Evolutionary conservation across 306 rosid species (phyloP).

Genomic region (Abrus precatorius): DNA sequence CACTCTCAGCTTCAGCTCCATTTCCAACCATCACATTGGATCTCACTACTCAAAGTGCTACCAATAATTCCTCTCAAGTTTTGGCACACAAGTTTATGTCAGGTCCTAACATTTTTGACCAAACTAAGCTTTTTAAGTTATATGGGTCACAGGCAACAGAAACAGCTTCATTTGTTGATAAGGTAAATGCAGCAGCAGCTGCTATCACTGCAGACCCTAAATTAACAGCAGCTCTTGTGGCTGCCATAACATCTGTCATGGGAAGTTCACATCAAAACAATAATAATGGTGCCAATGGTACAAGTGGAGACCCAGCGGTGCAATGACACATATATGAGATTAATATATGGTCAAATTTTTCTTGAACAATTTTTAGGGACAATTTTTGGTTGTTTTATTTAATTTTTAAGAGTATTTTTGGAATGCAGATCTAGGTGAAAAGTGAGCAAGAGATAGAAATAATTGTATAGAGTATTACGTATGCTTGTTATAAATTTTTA

Average conservation of each 20-base stretch:
- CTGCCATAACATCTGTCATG: conserved; percentile 61
- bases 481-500: no score
- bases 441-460: no score
- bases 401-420: no score
- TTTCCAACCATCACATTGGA: conserved; percentile 78
- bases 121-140: neutral
- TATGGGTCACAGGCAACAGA: conserved; percentile 43
- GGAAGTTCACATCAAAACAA: conserved; percentile 48
- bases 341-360: no score
- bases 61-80: conserved; percentile 10
- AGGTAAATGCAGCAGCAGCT: conserved; percentile 53
- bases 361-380: no score
- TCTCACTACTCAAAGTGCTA: conserved; percentile 50
- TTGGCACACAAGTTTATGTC: no score
- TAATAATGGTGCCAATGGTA: conserved; percentile 23
- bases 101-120: neutral
- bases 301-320: neutral
- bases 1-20: conserved; percentile 76
- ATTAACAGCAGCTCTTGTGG: conserved; percentile 62
- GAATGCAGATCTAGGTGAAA: no score
- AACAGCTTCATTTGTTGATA: conserved; percentile 35
- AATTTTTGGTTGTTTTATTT: no score
- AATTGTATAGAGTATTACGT: no score
- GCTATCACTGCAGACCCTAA: conserved; percentile 67
- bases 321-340: no score